Base-by-base conservation (phyloP, 805 yeast species). In the Kuraishia floccosa region DNA sequence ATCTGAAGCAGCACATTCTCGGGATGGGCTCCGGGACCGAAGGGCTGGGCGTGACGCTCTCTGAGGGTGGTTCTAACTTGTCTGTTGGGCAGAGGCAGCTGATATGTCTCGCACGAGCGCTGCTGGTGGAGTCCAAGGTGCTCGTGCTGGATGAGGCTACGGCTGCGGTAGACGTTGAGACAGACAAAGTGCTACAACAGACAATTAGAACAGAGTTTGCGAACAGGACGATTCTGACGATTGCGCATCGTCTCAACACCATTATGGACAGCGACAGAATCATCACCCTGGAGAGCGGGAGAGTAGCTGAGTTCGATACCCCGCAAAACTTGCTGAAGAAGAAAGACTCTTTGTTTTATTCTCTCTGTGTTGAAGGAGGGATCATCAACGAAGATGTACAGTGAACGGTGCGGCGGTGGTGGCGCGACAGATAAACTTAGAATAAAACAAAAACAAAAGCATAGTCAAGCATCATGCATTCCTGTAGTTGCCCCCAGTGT, bases 31-130 rank as follows among this genome's bases (percentile, higher is more conserved):
- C 6, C 5, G 28, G 17, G 8, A 11, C 8, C 18, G 28, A 26
- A 18, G 28, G 28, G 16, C 43, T 56, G 34, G 31, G 39, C 6
- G 49, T 47, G 23, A 39, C 40, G 27, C 24, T 53, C 11, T 30
- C 42, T 10, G 63, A 56, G 35, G 59, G 56, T 15, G 63, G 62
- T 4, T 54, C 81, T n/a, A 86, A 86, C 49, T 54, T 87, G 35
- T 83, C 94, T 6, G 76, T 78, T 23, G 96, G 96, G 15, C 95
- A 87, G 57, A 69, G 84, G 41, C 96, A 86, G 54, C 60, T 87
- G 35, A 60, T 82, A 76, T 82, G 93, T 58, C 63, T 82, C 31
- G 86, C 89, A 0, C 63, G 94, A 49, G 91, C 87, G 1, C 58
- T 82, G 37, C 62, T 79, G 39, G 75, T 74, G 38, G 67, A 72